Evolutionary conservation across 371 early-diverging fungal species (phyloP).

Genomic region (Cokeromyces recurvatus): DNA sequence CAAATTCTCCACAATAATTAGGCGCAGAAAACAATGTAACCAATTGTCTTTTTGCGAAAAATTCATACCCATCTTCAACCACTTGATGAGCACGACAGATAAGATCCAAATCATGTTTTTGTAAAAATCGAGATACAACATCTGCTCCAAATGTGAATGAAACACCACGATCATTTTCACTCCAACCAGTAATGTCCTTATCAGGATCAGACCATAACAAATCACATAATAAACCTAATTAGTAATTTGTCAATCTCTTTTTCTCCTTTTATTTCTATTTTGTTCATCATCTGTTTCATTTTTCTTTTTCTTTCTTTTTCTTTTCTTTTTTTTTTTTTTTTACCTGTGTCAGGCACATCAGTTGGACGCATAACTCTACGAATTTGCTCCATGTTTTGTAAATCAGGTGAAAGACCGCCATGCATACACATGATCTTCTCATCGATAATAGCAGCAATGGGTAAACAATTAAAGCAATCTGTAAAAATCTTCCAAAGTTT

Average conservation of each 20-base stretch:
- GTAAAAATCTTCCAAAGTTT: constrained; percentile 98
- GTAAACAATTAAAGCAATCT: constrained; percentile 97
- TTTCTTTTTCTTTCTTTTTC: neutral
- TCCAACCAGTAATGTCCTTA: constrained; percentile 79
- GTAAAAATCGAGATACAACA: constrained; percentile 85
- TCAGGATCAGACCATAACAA: constrained; percentile 91
- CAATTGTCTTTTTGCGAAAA: constrained; percentile 90
- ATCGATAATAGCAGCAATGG: constrained; percentile 94
- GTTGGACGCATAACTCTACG: constrained; percentile 85
- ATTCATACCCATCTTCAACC: constrained; percentile 99
- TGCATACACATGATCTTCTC: constrained; percentile 98
- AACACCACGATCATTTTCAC: constrained; percentile 98
- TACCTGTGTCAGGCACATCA: constrained; percentile 90
- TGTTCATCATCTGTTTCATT: too few relatives aligned
- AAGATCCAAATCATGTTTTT: constrained; percentile 88
- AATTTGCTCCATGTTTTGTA: constrained; percentile 92
- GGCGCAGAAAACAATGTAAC: constrained; percentile 98
- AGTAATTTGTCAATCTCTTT: neutral
- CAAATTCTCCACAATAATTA: constrained; percentile 99
- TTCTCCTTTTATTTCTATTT: too few relatives aligned
- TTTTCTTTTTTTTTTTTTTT: neutral
- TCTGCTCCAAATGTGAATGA: constrained; percentile 90
- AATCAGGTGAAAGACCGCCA: constrained; percentile 94
- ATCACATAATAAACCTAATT: constrained; percentile 71
- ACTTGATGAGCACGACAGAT: constrained; percentile 98